These are phyloP conservation scores for Tetrahymena elliotti DNA, from an alignment of 73 alveolate genomes.

Conservation along the genomic window DNA sequence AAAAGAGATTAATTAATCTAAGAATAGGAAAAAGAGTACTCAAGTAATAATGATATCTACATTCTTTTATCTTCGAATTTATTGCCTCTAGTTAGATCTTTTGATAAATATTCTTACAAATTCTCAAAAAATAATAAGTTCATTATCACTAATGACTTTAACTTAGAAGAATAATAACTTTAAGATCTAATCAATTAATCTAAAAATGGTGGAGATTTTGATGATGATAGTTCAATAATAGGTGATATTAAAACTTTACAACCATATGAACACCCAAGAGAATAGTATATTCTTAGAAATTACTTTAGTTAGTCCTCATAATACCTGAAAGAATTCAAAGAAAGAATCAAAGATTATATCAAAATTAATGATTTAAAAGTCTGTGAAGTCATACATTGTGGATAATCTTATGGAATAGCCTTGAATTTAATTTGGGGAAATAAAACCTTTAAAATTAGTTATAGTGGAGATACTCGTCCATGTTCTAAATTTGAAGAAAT, in stretches of 20 bases:
- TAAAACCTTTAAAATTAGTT: constrained; percentile 54
- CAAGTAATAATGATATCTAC: constrained; percentile 56
- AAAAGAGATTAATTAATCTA: constrained; percentile 55
- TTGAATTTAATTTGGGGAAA: constrained; percentile 52
- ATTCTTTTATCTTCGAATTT: neutral
- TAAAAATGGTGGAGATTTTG: neutral
- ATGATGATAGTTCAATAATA: neutral
- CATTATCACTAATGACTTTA: neutral
- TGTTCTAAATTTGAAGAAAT: constrained; percentile 73
- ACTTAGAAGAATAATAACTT: neutral
- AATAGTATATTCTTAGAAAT: neutral
- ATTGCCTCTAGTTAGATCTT: neutral
- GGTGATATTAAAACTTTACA: neutral
- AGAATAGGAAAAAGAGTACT: constrained; percentile 44
- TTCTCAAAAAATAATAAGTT: neutral
- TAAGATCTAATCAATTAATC: neutral
- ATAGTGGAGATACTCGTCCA: constrained; percentile 95
- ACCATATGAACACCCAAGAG: neutral
- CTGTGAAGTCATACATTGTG: constrained; percentile 83
- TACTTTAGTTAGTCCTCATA: neutral
- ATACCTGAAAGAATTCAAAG: constrained; percentile 11
- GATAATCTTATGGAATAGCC: constrained; percentile 74
- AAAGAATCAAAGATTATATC: neutral
- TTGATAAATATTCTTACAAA: neutral
- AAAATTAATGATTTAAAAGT: constrained; percentile 11